phyloP scores from a whole-genome alignment of 805 yeast genomes.

The Starmerella ratchasimensis region DNA sequence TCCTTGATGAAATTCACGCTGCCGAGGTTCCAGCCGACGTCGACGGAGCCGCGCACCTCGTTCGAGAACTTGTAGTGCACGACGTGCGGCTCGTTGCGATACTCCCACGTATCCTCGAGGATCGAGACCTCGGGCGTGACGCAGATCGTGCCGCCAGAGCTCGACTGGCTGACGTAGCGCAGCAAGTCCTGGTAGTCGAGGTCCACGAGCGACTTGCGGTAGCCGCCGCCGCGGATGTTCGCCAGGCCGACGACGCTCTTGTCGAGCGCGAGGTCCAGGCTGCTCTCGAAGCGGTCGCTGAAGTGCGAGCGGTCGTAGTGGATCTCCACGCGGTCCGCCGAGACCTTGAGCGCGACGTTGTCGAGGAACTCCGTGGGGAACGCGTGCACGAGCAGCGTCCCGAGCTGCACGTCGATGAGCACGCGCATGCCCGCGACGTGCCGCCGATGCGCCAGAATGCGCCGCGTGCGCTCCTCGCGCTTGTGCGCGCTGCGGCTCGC shows the following conservation, averaged over 20 bases:
- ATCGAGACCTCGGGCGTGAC: conserved; percentile 64
- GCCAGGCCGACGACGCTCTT: conserved; percentile 60
- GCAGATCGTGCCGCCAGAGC: conserved; percentile 69
- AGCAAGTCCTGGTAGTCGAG: conserved; percentile 45
- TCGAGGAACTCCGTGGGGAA: conserved; percentile 78
- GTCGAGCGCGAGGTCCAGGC: conserved; percentile 45
- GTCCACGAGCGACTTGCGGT: conserved; percentile 34
- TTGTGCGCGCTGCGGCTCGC: not conserved
- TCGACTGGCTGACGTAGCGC: conserved; percentile 36
- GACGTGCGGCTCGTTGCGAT: conserved; percentile 27
- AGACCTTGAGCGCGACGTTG: conserved; percentile 50
- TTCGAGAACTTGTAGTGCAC: conserved; percentile 59
- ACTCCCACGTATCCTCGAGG: conserved; percentile 63
- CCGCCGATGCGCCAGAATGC: not conserved
- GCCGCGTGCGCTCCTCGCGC: not conserved
- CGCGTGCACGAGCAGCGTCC: conserved; percentile 42
- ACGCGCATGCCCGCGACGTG: conserved; percentile 37
- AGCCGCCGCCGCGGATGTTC: conserved; percentile 34
- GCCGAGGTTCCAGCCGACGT: conserved; percentile 87
- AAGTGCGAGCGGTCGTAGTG: conserved; percentile 20
- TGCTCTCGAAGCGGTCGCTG: conserved; percentile 29
- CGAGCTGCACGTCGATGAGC: conserved; percentile 48
- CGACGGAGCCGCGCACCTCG: conserved; percentile 78
- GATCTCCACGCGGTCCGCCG: conserved; percentile 21
- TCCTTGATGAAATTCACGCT: conserved; percentile 79